Conservation (phyloP, 495 filamentous ascomycete species). For the Terfezia claveryi region DNA sequence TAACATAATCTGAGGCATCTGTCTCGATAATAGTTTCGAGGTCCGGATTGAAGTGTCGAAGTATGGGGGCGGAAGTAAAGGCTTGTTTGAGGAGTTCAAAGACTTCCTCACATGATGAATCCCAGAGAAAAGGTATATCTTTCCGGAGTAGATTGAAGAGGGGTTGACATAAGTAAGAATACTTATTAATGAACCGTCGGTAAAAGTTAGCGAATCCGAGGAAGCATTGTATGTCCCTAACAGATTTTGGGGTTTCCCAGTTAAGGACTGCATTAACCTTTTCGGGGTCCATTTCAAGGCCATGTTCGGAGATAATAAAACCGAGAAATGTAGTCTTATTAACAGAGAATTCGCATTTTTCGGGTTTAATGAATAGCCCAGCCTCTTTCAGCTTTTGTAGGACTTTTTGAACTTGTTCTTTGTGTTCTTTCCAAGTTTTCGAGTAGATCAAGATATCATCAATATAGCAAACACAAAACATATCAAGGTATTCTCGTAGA, state of each 20-base stretch:
- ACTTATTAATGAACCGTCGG: background rate
- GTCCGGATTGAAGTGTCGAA: conserved; percentile 1
- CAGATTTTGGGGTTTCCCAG: background rate
- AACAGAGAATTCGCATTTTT: conserved; percentile 1
- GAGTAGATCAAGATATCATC: conserved; percentile 14
- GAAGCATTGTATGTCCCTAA: conserved; percentile 3
- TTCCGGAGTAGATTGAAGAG: background rate
- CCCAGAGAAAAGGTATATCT: background rate
- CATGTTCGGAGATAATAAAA: background rate
- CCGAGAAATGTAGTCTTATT: background rate
- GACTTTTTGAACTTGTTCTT: conserved; percentile 4
- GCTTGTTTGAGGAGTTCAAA: background rate
- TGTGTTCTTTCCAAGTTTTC: conserved; percentile 7
- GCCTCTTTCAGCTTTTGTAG: background rate
- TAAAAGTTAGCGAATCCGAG: conserved; percentile 1
- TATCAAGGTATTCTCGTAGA: conserved; percentile 6
- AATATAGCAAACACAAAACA: conserved; percentile 6
- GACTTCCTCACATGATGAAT: background rate
- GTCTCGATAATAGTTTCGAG: background rate
- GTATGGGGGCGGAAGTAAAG: background rate
- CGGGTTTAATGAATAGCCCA: background rate
- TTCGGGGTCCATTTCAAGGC: conserved; percentile 1
- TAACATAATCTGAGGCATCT: conserved; percentile 3
- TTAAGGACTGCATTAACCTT: background rate
- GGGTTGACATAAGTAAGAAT: background rate